Percentiles rank a stretch among this genome's conserved stretches.
Conservation (phyloP, 306 rosid genomes). For the Vicia sativa region DNA sequence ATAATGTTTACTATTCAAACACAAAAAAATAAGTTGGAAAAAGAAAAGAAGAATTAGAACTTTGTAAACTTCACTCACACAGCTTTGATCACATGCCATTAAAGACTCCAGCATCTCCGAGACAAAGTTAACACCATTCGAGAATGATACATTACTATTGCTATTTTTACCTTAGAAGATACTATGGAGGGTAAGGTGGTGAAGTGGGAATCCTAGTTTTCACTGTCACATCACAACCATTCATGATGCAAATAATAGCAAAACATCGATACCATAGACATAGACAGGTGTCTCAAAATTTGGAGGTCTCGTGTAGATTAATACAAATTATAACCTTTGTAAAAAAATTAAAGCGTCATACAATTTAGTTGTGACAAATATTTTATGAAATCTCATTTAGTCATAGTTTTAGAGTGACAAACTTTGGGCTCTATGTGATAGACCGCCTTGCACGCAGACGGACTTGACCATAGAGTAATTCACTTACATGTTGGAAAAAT, state of each 20-base stretch:
- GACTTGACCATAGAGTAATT: too few relatives aligned
- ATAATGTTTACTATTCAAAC: neutral
- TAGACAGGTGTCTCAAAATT: too few relatives aligned
- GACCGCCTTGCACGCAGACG: too few relatives aligned
- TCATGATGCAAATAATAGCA: constrained; percentile 26
- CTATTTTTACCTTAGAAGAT: constrained; percentile 40
- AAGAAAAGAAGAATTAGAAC: neutral
- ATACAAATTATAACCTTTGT: too few relatives aligned
- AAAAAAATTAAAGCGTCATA: too few relatives aligned
- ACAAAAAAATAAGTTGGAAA: neutral
- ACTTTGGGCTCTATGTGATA: too few relatives aligned
- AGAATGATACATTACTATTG: constrained; percentile 34
- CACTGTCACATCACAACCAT: constrained; percentile 48
- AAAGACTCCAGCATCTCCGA: constrained; percentile 91
- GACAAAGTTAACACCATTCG: constrained; percentile 76
- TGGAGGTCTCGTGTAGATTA: too few relatives aligned
- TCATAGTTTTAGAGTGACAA: too few relatives aligned
- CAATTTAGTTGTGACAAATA: too few relatives aligned
- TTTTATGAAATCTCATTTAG: too few relatives aligned
- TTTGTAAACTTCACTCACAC: constrained; percentile 53
- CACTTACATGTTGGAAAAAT: neutral
- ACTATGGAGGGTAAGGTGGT: constrained; percentile 66
- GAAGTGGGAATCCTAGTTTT: constrained; percentile 66
- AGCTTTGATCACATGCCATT: constrained; percentile 40
- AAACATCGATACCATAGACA: neutral